Evolutionary conservation across 805 yeast genomes (phyloP), one percentile per base, ranked within the genome.

Genomic region (Nakazawaea sp.): DNA sequence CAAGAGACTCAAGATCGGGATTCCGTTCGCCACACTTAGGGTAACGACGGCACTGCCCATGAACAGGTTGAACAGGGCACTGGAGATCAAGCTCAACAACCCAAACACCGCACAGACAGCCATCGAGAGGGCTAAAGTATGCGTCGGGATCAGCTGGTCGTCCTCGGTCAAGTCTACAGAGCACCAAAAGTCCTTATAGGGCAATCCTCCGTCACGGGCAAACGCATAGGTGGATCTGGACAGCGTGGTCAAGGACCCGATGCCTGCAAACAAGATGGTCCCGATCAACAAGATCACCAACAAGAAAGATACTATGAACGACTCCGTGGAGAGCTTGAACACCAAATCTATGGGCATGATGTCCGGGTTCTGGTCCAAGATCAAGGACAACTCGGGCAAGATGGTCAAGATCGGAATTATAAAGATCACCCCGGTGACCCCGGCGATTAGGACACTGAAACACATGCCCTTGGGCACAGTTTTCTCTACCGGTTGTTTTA

Each of bases 201-300:
- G 94, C 30, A 85, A 57, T 0, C 88, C 95, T 26, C 79, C 84
- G 54, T 85, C 95, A 60, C 95, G 71, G 36, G 90, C 86, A 60
- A 85, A 78, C 18, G 86, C 81, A 53, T 74, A 84, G 0, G 87
- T 83, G n/a, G 81, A 72, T 67, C 94, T 71, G 3, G 92, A 82
- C 2, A 88, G 83, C 0, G 94, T 81, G 1, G 92, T 84, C 25
- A 82, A 65, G 1, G 90, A 72, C 4, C 94, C 89, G 34, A 85
- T 76, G 2, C 88, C 81, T 25, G 86, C 87, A 55, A 84, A 84
- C 8, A 81, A 50, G 18, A 79, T 72, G 15, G 87, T 81, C 0
- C 85, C 92, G 32, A 76, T 63, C 40, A 81, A 70, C 53, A 83
- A 61, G 4, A 82, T 57, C 10, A 77, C 83, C 40, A 84, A 64